Evolutionary conservation across 345 rosid species (phyloP), one percentile per base, ranked within the genome.

Genomic region (Pseudoturritis turrita): DNA sequence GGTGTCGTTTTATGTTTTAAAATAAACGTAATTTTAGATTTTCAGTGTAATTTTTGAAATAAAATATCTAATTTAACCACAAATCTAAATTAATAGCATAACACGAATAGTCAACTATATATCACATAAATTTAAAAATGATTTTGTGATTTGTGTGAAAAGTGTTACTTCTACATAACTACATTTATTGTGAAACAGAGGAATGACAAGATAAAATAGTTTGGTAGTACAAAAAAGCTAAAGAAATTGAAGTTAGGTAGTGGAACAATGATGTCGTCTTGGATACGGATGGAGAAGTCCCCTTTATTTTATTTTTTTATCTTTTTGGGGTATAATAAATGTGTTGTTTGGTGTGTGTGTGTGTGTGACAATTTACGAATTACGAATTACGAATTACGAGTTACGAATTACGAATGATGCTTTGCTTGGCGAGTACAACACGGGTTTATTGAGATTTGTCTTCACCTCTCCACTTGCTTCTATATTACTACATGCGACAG

Each of bases 361-460:
- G 37, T 33, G 9, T 36, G 51, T 49, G 68, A 62, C 22, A 5
- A 71, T 19, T 60, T 60, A 71, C 28, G 52, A 60, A 5, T 56
- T 54, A 68, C 62, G n/a, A 41, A 53, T 11, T 58, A 35, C 22
- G 58, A 70, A 62, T 41, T 60, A 71, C 28, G 52, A 60, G 3
- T 56, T 54, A 68, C 62, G n/a, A 41, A 53, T 11, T 58, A 35
- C 22, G 58, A 70, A 62, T 41, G 29, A 71, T 62, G 46, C 45
- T 51, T 71, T 71, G 54, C 62, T 33, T 62, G 45, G 13, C 76
- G 55, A 62, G 45, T 71, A 62, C 76, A 62, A 51, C 69, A 71
- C 76, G 76, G 54, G 69, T 71, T 71, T 17, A 40, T 62, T 62
- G 26, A 52, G 54, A n/a, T 52, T 51, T 71, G 66, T 62, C 62